Evolutionary conservation across 345 rosid species (phyloP).

Genomic region (Pistacia integerrima): DNA sequence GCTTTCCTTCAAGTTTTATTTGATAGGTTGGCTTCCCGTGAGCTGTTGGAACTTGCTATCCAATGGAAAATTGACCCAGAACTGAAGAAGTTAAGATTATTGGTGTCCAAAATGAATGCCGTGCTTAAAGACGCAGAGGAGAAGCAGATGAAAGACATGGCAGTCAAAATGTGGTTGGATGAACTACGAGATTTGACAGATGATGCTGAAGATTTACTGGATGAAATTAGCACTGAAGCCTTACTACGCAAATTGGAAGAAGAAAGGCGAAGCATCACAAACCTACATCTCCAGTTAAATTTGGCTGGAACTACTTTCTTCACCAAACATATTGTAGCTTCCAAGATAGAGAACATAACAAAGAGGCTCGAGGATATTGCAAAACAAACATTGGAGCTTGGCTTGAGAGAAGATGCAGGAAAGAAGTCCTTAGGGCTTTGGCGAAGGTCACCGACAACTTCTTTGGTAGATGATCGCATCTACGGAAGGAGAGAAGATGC

Average conservation of each 20-base stretch:
- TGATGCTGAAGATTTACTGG: background rate
- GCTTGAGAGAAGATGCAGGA: background rate
- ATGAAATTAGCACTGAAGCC: background rate
- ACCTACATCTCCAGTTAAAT: background rate
- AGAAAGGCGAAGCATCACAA: background rate
- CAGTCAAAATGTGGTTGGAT: background rate
- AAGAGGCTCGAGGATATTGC: background rate
- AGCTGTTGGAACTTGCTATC: background rate
- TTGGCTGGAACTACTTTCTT: background rate
- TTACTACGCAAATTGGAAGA: background rate
- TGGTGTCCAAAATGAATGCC: background rate
- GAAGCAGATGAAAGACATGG: background rate
- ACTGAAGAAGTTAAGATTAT: background rate
- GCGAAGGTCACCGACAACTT: too few relatives aligned
- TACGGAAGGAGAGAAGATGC: background rate
- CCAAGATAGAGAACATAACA: background rate
- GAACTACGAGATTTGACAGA: background rate
- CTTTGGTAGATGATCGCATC: background rate
- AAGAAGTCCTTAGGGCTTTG: background rate
- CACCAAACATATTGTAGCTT: background rate
- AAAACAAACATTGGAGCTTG: background rate
- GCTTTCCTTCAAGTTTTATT: constrained; percentile 1
- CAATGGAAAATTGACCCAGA: background rate
- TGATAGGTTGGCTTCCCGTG: constrained; percentile 4
- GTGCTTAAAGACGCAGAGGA: constrained; percentile 1